phyloP scores from a whole-genome alignment of 2,329 filamentous ascomycete genomes.

The Tympanopsis confertula region DNA sequence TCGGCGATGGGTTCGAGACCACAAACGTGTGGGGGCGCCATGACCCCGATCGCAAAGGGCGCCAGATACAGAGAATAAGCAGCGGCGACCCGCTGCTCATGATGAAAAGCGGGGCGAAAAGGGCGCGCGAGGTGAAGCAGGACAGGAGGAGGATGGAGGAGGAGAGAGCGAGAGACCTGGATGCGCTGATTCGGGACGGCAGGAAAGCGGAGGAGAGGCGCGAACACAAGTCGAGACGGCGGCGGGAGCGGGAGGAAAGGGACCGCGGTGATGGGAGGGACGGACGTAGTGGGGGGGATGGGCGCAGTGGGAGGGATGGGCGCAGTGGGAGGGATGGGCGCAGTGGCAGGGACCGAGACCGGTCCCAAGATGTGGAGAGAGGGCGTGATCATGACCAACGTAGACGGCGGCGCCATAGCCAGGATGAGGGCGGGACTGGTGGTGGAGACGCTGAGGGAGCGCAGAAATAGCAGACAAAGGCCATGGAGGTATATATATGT shows the following conservation, averaged over 20 bases:
- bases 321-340: not conserved
- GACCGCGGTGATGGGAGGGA: not conserved
- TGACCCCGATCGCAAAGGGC: slow-evolving; percentile 59
- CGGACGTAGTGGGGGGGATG: not conserved
- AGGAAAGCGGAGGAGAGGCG: not conserved
- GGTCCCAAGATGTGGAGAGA: not conserved
- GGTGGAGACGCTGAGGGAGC: not conserved
- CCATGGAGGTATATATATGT: too few relatives aligned
- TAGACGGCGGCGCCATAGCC: not conserved
- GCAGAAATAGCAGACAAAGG: not conserved
- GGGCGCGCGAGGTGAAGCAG: slow-evolving; percentile 60
- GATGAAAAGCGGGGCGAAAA: slow-evolving; percentile 71
- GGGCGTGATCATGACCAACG: not conserved
- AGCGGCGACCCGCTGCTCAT: slow-evolving; percentile 69
- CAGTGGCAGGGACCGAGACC: not conserved
- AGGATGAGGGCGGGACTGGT: not conserved
- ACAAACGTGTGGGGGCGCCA: slow-evolving; percentile 69
- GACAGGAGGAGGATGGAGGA: slow-evolving; percentile 35
- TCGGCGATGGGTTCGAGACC: slow-evolving; percentile 16
- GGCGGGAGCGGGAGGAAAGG: not conserved
- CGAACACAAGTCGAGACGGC: not conserved
- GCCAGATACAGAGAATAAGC: slow-evolving; percentile 55
- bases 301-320: not conserved
- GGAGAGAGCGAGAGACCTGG: slow-evolving; percentile 37
- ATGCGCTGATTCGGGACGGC: not conserved